These are phyloP conservation scores for Linnemannia zychae DNA, from an alignment of 192 early-diverging fungal genomes.

Conservation along the genomic window DNA sequence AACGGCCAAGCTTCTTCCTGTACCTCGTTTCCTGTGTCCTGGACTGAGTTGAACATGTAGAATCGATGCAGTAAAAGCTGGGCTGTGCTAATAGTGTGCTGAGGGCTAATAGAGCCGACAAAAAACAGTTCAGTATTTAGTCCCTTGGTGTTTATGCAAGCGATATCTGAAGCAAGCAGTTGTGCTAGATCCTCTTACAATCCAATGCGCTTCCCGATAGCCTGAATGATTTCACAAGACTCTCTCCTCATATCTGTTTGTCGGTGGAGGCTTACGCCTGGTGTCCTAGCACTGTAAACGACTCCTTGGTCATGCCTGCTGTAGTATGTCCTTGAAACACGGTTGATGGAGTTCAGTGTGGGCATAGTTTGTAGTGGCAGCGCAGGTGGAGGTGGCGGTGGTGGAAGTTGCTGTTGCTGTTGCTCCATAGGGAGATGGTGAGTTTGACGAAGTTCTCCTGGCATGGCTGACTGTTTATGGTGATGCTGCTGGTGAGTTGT, in stretches of 20 bases:
- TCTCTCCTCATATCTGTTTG: conserved; percentile 53
- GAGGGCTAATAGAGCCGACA: conserved; percentile 58
- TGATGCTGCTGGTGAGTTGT: background rate
- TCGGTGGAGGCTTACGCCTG: conserved; percentile 31
- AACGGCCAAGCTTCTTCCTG: background rate
- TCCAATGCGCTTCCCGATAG: conserved; percentile 66
- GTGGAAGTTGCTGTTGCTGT: conserved; percentile 16
- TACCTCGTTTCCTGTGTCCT: conserved; percentile 64
- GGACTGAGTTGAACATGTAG: conserved; percentile 65
- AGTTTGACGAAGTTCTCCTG: background rate
- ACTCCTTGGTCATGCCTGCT: conserved; percentile 45
- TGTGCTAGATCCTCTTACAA: conserved; percentile 62
- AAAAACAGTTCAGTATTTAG: background rate
- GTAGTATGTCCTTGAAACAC: conserved; percentile 53
- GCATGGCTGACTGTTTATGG: background rate
- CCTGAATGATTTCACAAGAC: conserved; percentile 65
- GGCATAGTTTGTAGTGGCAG: conserved; percentile 1
- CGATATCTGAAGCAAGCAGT: background rate
- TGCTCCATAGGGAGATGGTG: background rate
- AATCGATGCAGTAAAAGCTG: conserved; percentile 70
- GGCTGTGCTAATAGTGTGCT: conserved; percentile 71
- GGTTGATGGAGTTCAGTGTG: conserved; percentile 47
- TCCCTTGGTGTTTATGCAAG: background rate
- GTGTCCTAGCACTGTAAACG: conserved; percentile 33
- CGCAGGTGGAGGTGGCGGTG: conserved; percentile 4